Conservation (phyloP, 768 basidiomycete species). For the Boletus fagicola region DNA sequence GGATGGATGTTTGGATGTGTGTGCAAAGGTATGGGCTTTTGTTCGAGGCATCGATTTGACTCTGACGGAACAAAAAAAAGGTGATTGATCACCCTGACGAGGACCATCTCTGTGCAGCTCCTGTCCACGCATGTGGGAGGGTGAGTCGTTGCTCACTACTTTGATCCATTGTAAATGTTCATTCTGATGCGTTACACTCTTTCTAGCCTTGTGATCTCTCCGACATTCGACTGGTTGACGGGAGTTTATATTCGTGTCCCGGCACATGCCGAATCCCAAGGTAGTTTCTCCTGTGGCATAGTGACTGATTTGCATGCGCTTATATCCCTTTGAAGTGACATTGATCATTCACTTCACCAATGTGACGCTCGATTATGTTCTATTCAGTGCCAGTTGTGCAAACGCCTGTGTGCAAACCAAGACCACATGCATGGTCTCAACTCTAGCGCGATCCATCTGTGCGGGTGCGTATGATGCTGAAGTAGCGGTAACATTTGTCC, state of each 20-base stretch:
- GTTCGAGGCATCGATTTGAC: neutral
- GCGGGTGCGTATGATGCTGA: conserved; percentile 42
- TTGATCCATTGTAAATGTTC: neutral
- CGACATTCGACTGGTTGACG: conserved; percentile 29
- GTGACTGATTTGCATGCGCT: neutral
- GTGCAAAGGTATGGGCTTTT: conserved; percentile 44
- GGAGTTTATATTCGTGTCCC: conserved; percentile 39
- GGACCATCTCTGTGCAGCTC: conserved; percentile 53
- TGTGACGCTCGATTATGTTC: conserved; percentile 57
- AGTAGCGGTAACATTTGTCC: too few species aligned
- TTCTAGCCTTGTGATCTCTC: conserved; percentile 44
- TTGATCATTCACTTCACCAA: conserved; percentile 44
- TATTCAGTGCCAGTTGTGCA: conserved; percentile 52
- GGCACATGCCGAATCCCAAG: conserved; percentile 43
- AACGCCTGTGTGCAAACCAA: conserved; percentile 45
- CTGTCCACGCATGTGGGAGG: conserved; percentile 54
- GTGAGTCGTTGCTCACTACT: conserved; percentile 24
- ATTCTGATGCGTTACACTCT: neutral
- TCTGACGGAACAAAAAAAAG: conserved; percentile 31
- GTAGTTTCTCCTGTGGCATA: conserved; percentile 21
- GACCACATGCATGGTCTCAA: conserved; percentile 55
- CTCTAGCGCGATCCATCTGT: conserved; percentile 45
- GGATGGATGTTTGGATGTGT: conserved; percentile 50
- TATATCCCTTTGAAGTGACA: conserved; percentile 36
- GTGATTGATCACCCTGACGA: conserved; percentile 45